phyloP scores from a whole-genome alignment of 2,329 filamentous ascomycete genomes.

The Malbranchea zuffiana region DNA sequence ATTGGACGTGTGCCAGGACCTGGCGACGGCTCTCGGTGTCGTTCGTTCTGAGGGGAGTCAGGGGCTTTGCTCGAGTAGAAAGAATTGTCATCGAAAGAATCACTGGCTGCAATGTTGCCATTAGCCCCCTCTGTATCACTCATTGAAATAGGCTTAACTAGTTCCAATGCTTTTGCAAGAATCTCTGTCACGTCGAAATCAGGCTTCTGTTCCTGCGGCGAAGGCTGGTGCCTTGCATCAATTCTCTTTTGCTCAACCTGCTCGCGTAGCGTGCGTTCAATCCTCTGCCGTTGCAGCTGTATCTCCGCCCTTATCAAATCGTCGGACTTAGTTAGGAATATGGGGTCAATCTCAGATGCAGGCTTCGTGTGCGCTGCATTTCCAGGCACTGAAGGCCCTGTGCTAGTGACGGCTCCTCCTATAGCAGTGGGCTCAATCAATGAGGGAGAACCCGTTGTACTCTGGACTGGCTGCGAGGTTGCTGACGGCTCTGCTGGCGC shows the following conservation, averaged over 20 bases:
- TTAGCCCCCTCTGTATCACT: slow-evolving; percentile 43
- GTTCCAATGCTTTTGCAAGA: slow-evolving; percentile 56
- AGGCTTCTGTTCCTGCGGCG: slow-evolving; percentile 43
- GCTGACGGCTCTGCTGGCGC: slow-evolving; percentile 9
- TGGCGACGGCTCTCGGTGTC: slow-evolving; percentile 24
- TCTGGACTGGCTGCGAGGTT: slow-evolving; percentile 4
- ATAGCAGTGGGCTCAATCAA: slow-evolving; percentile 4
- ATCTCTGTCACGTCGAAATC: slow-evolving; percentile 65
- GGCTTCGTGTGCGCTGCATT: slow-evolving; percentile 31
- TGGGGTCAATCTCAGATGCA: slow-evolving; percentile 64
- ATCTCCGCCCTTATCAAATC: slow-evolving; percentile 72
- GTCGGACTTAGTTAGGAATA: slow-evolving; percentile 77
- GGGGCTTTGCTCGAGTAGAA: slow-evolving; percentile 89
- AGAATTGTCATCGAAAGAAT: slow-evolving; percentile 84
- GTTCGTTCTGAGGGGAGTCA: slow-evolving; percentile 53
- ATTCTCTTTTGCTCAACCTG: slow-evolving; percentile 57
- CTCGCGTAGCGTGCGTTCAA: slow-evolving; percentile 68
- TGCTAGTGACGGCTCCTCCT: slow-evolving; percentile 13
- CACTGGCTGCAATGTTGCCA: slow-evolving; percentile 55
- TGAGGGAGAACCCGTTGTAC: background rate
- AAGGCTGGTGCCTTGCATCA: slow-evolving; percentile 40
- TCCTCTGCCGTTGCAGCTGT: slow-evolving; percentile 64
- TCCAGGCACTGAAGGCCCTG: slow-evolving; percentile 15
- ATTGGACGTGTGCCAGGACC: slow-evolving; percentile 19
- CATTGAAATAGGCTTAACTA: slow-evolving; percentile 58